phyloP scores from a whole-genome alignment of 768 basidiomycete species.

The Rhodotorula toruloides region DNA sequence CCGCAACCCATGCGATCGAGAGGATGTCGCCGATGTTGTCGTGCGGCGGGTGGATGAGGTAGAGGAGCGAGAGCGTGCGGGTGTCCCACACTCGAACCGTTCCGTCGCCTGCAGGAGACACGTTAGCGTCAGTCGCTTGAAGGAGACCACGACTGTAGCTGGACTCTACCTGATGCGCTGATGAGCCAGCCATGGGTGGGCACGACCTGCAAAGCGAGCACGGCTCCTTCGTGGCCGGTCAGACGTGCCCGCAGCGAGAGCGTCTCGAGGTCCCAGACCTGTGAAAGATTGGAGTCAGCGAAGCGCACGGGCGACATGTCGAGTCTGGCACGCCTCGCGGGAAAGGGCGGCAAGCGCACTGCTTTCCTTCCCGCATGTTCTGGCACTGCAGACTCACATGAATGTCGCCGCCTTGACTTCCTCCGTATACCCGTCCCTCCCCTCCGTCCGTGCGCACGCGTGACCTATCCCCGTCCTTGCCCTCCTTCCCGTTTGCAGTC shows the following conservation, averaged over 20 bases:
- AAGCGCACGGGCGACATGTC: too few relatives aligned
- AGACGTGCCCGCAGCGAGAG: slow-evolving; percentile 44
- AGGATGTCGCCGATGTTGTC: slow-evolving; percentile 50
- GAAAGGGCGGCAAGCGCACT: too few relatives aligned
- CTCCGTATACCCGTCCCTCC: slow-evolving; percentile 18
- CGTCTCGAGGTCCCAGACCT: slow-evolving; percentile 46
- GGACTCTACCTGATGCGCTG: slow-evolving; percentile 45
- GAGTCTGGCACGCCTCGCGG: too few relatives aligned
- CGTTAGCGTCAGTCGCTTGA: too few relatives aligned
- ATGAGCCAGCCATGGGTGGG: slow-evolving; percentile 47
- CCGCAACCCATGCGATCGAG: slow-evolving; percentile 46
- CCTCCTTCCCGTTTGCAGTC: background rate
- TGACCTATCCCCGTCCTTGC: background rate
- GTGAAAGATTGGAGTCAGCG: background rate
- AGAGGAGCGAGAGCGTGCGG: slow-evolving; percentile 44
- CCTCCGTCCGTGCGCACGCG: too few relatives aligned
- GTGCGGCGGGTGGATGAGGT: slow-evolving; percentile 48
- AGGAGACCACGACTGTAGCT: too few relatives aligned
- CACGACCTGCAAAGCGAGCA: slow-evolving; percentile 47
- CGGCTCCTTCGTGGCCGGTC: slow-evolving; percentile 47
- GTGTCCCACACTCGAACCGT: slow-evolving; percentile 48
- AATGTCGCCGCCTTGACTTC: slow-evolving; percentile 28
- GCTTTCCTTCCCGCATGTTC: too few relatives aligned
- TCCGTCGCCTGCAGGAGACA: slow-evolving; percentile 45
- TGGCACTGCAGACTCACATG: slow-evolving; percentile 13